Base-by-base conservation (phyloP, 2,329 filamentous ascomycete genomes). In the Aureobasidium subglaciale region DNA sequence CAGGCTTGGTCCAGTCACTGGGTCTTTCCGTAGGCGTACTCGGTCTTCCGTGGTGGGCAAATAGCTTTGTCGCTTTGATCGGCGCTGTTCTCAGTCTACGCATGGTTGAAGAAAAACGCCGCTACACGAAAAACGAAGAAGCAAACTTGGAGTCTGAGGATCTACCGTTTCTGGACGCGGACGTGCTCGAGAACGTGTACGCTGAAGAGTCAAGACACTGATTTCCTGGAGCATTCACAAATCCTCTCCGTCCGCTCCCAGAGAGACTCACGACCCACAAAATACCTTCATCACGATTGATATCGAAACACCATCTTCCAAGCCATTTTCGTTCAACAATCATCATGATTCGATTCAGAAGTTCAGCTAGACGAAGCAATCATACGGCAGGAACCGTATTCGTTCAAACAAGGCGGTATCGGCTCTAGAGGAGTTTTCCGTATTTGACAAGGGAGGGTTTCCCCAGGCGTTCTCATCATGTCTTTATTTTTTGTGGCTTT, bases 11-110 rank as follows among this genome's bases (percentile, higher is more conserved):
- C 22, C 95, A 96, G 71, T 82, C 90, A 4, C 76, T 86, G 52
- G 93, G 93, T 49, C 79, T 95, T 32, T 79, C 84, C 61, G 79
- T 85, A 6, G 90, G 91, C 32, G 92, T 90, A 68, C 92, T 90
- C 4, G 90, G 90, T 18, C 77, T 96, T 30, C 87, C 90, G 0
- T 99, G 93, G 92, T 99, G 93, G 93, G 85, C 84, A 59, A 91
- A 86, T 61, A 89, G 87, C 8, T 64, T 87, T 3, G 83, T 96
- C 29, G 88, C 90, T 30, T 72, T 89, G 10, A 70, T 83, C 13
- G 93, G 91, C 42, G 88, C 86, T 1, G 73, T 87, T 49, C 76
- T 93, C 64, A 88, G 87, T 69, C 77, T 90, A 58, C 83, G 83
- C 67, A 87, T 96, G 71, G 60, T 65, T 29, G 67, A 69, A 57